These are phyloP conservation scores for Mycogone perniciosa DNA, from an alignment of 2,329 filamentous ascomycete species.

Conservation along the genomic window DNA sequence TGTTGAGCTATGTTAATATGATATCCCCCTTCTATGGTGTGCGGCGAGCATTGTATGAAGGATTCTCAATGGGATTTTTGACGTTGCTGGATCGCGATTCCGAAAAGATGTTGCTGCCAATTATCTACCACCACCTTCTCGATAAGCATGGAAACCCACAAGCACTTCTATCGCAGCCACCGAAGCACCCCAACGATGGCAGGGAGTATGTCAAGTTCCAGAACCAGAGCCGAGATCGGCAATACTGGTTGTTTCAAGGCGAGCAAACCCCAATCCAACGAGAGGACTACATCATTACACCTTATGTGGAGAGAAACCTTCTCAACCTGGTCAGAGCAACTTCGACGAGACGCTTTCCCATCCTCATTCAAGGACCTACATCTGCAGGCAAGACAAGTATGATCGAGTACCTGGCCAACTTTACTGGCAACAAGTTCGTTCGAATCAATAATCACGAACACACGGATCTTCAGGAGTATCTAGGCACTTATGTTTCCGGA, in stretches of 20 bases:
- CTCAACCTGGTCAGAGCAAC: slow-evolving; percentile 90
- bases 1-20: slow-evolving; percentile 79
- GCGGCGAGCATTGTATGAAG: slow-evolving; percentile 82
- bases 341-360: slow-evolving; percentile 85
- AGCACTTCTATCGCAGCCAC: slow-evolving; percentile 69
- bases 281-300: slow-evolving; percentile 90
- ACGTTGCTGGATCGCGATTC: slow-evolving; percentile 81
- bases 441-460: slow-evolving; percentile 99
- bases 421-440: slow-evolving; percentile 93
- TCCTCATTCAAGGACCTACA: slow-evolving; percentile 92
- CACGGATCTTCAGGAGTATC: slow-evolving; percentile 94
- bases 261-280: slow-evolving; percentile 58
- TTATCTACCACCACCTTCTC: slow-evolving; percentile 76
- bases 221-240: slow-evolving; percentile 56
- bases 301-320: slow-evolving; percentile 89
- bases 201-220: slow-evolving; percentile 73
- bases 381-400: slow-evolving; percentile 98
- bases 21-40: slow-evolving; percentile 80
- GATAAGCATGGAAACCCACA: slow-evolving; percentile 59
- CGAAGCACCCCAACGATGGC: slow-evolving; percentile 70
- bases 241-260: slow-evolving; percentile 87
- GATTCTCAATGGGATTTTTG: slow-evolving; percentile 96
- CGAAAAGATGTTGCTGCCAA: slow-evolving; percentile 67
- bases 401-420: slow-evolving; percentile 97
- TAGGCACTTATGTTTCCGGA: slow-evolving; percentile 88